phyloP scores from a whole-genome alignment of 1,139 yeast species.

The Yamadazyma atmosphaerica region DNA sequence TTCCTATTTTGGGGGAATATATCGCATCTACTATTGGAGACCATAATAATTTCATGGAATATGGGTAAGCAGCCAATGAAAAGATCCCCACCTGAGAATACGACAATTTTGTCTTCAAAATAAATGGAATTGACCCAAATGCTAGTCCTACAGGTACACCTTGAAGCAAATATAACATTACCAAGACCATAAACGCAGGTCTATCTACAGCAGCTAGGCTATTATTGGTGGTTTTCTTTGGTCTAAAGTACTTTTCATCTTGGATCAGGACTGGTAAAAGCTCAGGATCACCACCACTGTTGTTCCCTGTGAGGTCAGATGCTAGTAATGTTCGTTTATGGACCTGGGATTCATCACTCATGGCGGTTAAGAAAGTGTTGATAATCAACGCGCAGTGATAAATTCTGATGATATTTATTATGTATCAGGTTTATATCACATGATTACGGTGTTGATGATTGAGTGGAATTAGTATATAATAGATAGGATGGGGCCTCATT shows the following conservation, averaged over 20 bases:
- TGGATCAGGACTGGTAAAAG: constrained; percentile 33
- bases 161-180: constrained; percentile 75
- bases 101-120: constrained; percentile 77
- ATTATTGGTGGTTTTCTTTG: constrained; percentile 10
- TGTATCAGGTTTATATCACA: too few species aligned
- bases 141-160: constrained; percentile 97
- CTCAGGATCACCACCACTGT: constrained; percentile 35
- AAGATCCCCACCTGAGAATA: constrained; percentile 91
- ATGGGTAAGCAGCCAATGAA: constrained; percentile 91
- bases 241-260: constrained; percentile 19
- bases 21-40: constrained; percentile 94
- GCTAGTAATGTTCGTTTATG: constrained; percentile 15
- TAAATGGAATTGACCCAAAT: constrained; percentile 93
- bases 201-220: constrained; percentile 48
- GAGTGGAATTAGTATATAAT: too few species aligned
- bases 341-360: constrained; percentile 12
- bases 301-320: constrained; percentile 1
- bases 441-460: too few species aligned
- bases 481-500: too few species aligned
- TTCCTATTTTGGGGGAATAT: constrained; percentile 65
- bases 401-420: neutral
- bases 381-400: neutral
- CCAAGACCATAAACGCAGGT: constrained; percentile 71
- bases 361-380: too few species aligned
- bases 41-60: constrained; percentile 89